Evolutionary conservation across 2,329 filamentous ascomycete genomes (phyloP), one percentile per base, ranked within the genome.

Genomic region (Aspergillus sergii): DNA sequence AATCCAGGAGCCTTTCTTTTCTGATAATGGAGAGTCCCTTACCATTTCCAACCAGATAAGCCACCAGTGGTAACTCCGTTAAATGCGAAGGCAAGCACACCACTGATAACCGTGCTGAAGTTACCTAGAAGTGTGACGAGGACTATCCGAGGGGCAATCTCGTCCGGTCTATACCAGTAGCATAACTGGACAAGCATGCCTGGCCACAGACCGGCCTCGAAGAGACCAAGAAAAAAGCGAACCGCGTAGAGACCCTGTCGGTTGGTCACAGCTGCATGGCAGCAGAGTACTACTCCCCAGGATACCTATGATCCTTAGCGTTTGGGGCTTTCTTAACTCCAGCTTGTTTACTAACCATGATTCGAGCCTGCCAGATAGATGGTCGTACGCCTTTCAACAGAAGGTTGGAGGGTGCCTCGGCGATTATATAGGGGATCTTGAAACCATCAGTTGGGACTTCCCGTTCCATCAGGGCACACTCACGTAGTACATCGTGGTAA

Each of bases 1-100:
- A 58, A 12, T 16, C 7, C 4, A 2, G 26, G 1, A 16, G 14
- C 23, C 0, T 50, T 19, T 1, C 1, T 19, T 50, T 30, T 9
- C 4, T 6, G 26, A 7, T 4, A 23, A 12, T 46, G 14, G 10
- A n/a, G 5, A 12, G 19, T 23, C n/a, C 1, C 43, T 23, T 58
- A 63, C 57, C 61, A 63, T 55, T 61, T 60, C 61, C 58, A 63
- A 10, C 61, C 61, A 0, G 58, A 63, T 34, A 63, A 16, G 0
- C 53, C 45, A 8, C 61, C 36, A 4, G 53, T 45, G 3, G 39
- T 12, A 16, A 55, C 58, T 3, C 45, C 61, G 14, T 63, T 57
- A 26, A 58, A 63, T 2, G 58, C 58, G 55, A 60, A 63, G 2
- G 61, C 58, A n/a, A 63, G 58, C 2, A 63, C 30, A 1, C 58